Base-by-base conservation (phyloP, 257 asterid genomes). In the Lavandula angustifolia region DNA sequence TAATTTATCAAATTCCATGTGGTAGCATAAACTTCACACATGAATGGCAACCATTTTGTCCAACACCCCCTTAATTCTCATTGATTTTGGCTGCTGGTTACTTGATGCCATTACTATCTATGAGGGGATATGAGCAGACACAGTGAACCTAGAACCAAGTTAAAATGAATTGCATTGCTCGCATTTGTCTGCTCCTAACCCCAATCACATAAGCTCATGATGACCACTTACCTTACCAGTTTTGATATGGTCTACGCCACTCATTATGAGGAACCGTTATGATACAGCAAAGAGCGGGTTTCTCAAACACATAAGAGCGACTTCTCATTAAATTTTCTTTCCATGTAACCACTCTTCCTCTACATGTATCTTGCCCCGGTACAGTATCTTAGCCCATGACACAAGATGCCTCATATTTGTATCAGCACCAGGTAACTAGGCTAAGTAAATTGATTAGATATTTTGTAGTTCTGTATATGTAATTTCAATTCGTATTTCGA, bases 401-500 rank as follows among this genome's bases (percentile, higher is more conserved):
- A n/a, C n/a, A n/a, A n/a, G n/a, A n/a, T n/a, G n/a, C n/a, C n/a
- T n/a, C n/a, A n/a, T n/a, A n/a, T n/a, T n/a, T n/a, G n/a, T n/a
- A n/a, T n/a, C n/a, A n/a, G n/a, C 37, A 31, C 27, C 43, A 54
- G 37, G 60, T 12, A 29, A 60, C 29, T 60, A 44, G 40, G 41
- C 54, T 12, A 42, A 42, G 41, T 40, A 42, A 60, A 61, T 59
- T 61, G 27, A 49, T 61, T 35, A 37, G 38, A 18, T 35, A 16
- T 48, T 48, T 32, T 16, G 48, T 11, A 11, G 49, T 14, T 43
- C n/a, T 3, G 16, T 43, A 43, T 3, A 0, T 22, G 27, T 22
- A 22, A 22, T 22, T 22, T 22, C 27, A 22, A 22, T 22, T 22
- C 27, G 27, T 22, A 22, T 2, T 22, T 22, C 27, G 27, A 22